phyloP scores from a whole-genome alignment of 1,284 basidiomycete genomes.

The Cryptococcus sp. region DNA sequence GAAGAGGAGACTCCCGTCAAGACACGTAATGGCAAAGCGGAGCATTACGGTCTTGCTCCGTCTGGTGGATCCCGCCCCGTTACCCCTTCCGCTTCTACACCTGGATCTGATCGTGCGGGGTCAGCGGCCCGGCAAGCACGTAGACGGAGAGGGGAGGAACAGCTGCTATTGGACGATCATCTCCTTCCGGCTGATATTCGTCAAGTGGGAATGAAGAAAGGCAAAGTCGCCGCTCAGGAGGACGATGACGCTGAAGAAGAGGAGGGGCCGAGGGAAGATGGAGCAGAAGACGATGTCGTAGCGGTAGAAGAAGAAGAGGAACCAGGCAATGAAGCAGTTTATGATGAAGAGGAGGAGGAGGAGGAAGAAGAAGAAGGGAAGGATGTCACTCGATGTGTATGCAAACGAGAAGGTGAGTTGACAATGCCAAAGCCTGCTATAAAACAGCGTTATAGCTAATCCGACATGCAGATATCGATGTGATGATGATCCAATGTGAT shows the following conservation, averaged over 20 bases:
- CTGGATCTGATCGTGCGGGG: slow-evolving; percentile 15
- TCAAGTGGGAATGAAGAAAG: slow-evolving; percentile 18
- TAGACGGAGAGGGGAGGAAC: slow-evolving; percentile 45
- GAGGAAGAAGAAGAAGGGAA: slow-evolving; percentile 64
- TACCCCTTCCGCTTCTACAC: slow-evolving; percentile 16
- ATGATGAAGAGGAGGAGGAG: slow-evolving; percentile 60
- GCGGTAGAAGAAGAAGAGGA: slow-evolving; percentile 18
- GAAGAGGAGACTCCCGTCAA: slow-evolving; percentile 24
- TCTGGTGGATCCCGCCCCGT: slow-evolving; percentile 6
- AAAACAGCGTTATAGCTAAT: not conserved
- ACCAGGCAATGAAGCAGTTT: slow-evolving; percentile 17
- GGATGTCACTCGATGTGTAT: slow-evolving; percentile 90
- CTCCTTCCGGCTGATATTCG: slow-evolving; percentile 42
- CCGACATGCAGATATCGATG: slow-evolving; percentile 64
- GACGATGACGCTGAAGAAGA: slow-evolving; percentile 16
- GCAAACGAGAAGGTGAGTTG: slow-evolving; percentile 76
- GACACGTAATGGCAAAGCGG: slow-evolving; percentile 12
- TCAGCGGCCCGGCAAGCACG: slow-evolving; percentile 20
- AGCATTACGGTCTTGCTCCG: slow-evolving; percentile 4
- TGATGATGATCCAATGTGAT: slow-evolving; percentile 96
- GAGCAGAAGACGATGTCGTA: not conserved
- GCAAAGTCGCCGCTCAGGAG: slow-evolving; percentile 5
- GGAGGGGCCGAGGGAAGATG: not conserved
- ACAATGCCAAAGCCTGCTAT: too few relatives aligned
- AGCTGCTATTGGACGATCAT: slow-evolving; percentile 46